A percentile compares a stretch with the other conserved stretches of the same genome.
Conservation (phyloP, 2,329 filamentous ascomycete genomes). For the Ascochyta fabae region DNA sequence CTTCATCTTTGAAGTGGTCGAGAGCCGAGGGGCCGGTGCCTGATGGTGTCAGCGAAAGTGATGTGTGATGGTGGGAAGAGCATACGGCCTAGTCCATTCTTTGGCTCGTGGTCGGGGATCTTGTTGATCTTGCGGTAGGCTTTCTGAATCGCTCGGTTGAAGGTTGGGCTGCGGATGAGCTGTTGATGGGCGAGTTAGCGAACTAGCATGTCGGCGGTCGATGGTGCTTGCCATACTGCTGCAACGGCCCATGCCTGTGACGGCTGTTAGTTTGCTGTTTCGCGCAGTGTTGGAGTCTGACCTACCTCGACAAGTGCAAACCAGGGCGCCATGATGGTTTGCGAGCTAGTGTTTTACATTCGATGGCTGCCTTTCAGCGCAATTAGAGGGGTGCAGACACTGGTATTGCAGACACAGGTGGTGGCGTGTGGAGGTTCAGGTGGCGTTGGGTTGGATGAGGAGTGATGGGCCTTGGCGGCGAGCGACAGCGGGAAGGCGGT, state of each 20-base stretch:
- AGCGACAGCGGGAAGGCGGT: constrained; percentile 5
- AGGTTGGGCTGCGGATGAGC: constrained; percentile 61
- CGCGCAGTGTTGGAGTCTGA: background rate
- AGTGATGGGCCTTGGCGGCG: constrained; percentile 15
- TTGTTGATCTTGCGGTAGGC: constrained; percentile 57
- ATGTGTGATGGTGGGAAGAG: constrained; percentile 37
- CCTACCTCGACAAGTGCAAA: constrained; percentile 43
- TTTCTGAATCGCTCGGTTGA: constrained; percentile 61
- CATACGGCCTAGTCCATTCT: constrained; percentile 55
- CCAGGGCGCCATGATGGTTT: constrained; percentile 38
- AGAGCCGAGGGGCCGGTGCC: constrained; percentile 51
- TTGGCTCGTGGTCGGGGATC: constrained; percentile 51
- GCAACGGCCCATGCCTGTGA: constrained; percentile 48
- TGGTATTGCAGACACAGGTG: background rate
- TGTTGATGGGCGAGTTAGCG: constrained; percentile 25
- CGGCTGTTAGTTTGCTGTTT: constrained; percentile 27
- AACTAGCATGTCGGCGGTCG: background rate
- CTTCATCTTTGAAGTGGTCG: constrained; percentile 61
- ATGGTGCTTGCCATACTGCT: constrained; percentile 33
- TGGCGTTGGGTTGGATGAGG: constrained; percentile 7
- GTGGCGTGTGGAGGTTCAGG: background rate
- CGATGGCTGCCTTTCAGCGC: background rate
- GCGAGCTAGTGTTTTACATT: background rate
- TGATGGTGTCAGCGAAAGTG: constrained; percentile 18
- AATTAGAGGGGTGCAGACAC: background rate